phyloP scores from a whole-genome alignment of 352 stramenopile species.

The Phytophthora fragariae region DNA sequence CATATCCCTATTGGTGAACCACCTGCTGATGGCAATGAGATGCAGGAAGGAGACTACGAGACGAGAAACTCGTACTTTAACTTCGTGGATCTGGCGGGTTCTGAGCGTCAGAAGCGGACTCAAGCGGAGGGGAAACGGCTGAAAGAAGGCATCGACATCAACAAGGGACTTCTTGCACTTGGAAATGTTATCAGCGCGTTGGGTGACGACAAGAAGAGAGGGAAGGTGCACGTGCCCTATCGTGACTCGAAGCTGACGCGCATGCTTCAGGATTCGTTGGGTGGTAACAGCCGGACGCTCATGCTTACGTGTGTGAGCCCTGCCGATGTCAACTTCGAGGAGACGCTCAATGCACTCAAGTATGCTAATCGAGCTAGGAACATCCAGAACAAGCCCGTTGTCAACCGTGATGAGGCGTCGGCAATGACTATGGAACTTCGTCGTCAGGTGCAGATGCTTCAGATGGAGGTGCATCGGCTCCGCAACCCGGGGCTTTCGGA shows the following conservation, averaged over 20 bases:
- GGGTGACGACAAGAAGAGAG: constrained; percentile 91
- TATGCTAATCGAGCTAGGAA: constrained; percentile 93
- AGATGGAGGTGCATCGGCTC: constrained; percentile 84
- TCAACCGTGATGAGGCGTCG: constrained; percentile 86
- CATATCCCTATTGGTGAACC: constrained; percentile 67
- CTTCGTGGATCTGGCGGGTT: constrained; percentile 93
- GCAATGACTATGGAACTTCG: constrained; percentile 77
- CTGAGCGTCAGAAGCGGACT: constrained; percentile 96
- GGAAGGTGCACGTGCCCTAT: constrained; percentile 94
- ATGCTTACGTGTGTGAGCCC: constrained; percentile 95
- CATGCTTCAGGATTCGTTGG: constrained; percentile 93
- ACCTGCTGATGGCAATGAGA: constrained; percentile 38
- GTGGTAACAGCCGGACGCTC: constrained; percentile 92
- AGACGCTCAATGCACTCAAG: constrained; percentile 93
- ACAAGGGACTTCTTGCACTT: constrained; percentile 97
- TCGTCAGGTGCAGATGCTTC: constrained; percentile 81
- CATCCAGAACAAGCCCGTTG: constrained; percentile 90
- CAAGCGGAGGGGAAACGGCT: constrained; percentile 92
- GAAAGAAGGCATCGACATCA: constrained; percentile 98
- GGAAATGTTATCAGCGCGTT: constrained; percentile 98
- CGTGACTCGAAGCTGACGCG: constrained; percentile 95
- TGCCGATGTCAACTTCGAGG: constrained; percentile 91
- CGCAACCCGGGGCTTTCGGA: constrained; percentile 84
- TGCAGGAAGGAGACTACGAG: constrained; percentile 72
- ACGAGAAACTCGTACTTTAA: constrained; percentile 91